phyloP scores from a whole-genome alignment of 179 eudicot genomes.

The Beta macrorhiza region DNA sequence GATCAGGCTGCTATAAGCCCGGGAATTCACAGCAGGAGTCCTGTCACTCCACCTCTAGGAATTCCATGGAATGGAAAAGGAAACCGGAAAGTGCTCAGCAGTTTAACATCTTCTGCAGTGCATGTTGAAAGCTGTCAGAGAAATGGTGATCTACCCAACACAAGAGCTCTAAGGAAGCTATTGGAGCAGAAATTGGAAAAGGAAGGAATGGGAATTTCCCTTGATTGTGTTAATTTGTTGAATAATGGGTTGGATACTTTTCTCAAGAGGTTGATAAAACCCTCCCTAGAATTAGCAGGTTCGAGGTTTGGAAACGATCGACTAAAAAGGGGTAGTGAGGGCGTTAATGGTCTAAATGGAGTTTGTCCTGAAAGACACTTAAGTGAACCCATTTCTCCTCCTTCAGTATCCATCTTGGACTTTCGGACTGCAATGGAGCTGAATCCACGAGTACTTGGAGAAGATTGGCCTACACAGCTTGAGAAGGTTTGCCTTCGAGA shows the following conservation, averaged over 20 bases:
- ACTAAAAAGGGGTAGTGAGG: slow-evolving; percentile 16
- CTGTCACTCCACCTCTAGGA: slow-evolving; percentile 69
- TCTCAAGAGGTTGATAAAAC: slow-evolving; percentile 56
- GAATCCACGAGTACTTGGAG: slow-evolving; percentile 57
- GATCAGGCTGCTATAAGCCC: slow-evolving; percentile 65
- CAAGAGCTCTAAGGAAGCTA: slow-evolving; percentile 43
- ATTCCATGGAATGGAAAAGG: slow-evolving; percentile 50
- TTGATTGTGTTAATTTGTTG: slow-evolving; percentile 55
- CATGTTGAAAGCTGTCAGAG: slow-evolving; percentile 41
- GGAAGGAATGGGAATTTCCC: slow-evolving; percentile 49
- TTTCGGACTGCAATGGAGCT: slow-evolving; percentile 63
- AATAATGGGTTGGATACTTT: slow-evolving; percentile 60
- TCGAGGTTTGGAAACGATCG: slow-evolving; percentile 39
- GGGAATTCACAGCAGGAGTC: slow-evolving; percentile 54
- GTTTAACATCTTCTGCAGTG: slow-evolving; percentile 26
- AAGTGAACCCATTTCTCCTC: slow-evolving; percentile 22
- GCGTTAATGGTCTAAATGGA: slow-evolving; percentile 31
- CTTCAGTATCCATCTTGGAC: slow-evolving; percentile 48
- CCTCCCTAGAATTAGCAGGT: slow-evolving; percentile 45
- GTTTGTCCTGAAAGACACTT: slow-evolving; percentile 29
- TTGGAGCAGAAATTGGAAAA: slow-evolving; percentile 52
- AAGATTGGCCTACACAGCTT: slow-evolving; percentile 63
- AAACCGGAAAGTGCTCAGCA: slow-evolving; percentile 40
- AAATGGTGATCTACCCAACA: slow-evolving; percentile 50
- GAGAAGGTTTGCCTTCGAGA: slow-evolving; percentile 51